Percentiles rank a stretch among this genome's conserved stretches.
phyloP scores from a whole-genome alignment of 192 early-diverging fungal species.

The Dimargaris cristalligena region DNA sequence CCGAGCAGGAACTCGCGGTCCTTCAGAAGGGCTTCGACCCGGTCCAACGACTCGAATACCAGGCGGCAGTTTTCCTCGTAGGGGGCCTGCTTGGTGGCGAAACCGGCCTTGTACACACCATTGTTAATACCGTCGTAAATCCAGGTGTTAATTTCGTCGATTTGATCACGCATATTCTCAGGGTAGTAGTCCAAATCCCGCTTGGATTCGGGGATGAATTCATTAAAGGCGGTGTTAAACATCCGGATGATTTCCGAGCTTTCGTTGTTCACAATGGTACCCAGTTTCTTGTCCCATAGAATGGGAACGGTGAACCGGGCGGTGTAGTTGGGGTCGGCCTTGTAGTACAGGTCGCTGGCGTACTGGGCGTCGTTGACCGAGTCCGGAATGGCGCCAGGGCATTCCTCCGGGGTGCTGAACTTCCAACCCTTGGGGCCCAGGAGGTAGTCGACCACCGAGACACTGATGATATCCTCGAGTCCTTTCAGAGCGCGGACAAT shows the following conservation, averaged over 20 bases:
- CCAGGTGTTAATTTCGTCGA: conserved; percentile 82
- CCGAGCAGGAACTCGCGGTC: conserved; percentile 63
- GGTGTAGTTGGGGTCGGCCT: conserved; percentile 60
- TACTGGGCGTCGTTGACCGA: conserved; percentile 53
- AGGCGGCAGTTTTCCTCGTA: conserved; percentile 59
- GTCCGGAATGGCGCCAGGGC: conserved; percentile 62
- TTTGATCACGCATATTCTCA: conserved; percentile 43
- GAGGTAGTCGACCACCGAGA: conserved; percentile 75
- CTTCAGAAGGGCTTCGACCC: conserved; percentile 63
- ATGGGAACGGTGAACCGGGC: conserved; percentile 81
- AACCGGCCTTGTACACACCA: conserved; percentile 88
- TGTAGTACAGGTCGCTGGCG: conserved; percentile 81
- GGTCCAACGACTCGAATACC: conserved; percentile 64
- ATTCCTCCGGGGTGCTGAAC: conserved; percentile 49
- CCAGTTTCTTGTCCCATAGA: conserved; percentile 86
- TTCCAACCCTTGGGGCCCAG: conserved; percentile 70
- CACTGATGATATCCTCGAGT: conserved; percentile 59
- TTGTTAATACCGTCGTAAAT: conserved; percentile 91
- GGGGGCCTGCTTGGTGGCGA: conserved; percentile 71
- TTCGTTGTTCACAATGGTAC: conserved; percentile 96
- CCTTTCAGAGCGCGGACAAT: conserved; percentile 85
- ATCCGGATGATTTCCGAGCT: conserved; percentile 90
- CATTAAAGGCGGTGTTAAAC: conserved; percentile 80
- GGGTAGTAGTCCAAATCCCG: conserved; percentile 70
- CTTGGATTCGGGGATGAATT: conserved; percentile 38